phyloP scores from a whole-genome alignment of 139 green algal genomes.

The Spirogloea muscicola region DNA sequence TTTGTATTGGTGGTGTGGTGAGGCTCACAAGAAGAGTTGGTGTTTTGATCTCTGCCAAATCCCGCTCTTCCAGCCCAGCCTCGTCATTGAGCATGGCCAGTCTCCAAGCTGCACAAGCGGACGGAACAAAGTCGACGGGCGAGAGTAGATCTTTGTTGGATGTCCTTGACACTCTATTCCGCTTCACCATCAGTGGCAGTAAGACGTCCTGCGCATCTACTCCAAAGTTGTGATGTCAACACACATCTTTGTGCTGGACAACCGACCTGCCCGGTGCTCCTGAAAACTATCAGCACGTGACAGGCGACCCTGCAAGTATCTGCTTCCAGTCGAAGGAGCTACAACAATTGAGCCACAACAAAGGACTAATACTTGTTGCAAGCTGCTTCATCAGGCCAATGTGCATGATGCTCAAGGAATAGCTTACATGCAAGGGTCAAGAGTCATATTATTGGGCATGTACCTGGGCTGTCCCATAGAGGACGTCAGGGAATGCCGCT shows the following conservation, averaged over 20 bases:
- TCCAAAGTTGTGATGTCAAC: too few species aligned
- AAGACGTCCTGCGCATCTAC: constrained; percentile 64
- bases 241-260: too few species aligned
- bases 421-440: too few species aligned
- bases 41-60: neutral
- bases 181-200: constrained; percentile 69
- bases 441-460: neutral
- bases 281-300: too few species aligned
- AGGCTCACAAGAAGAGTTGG: constrained; percentile 1
- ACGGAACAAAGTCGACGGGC: constrained; percentile 34
- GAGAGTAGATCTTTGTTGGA: constrained; percentile 12
- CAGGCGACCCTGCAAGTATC: too few species aligned
- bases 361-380: too few species aligned
- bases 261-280: too few species aligned
- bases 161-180: constrained; percentile 49
- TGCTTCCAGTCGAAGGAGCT: too few species aligned
- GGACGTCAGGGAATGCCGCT: constrained; percentile 60
- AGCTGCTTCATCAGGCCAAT: too few species aligned
- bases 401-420: too few species aligned
- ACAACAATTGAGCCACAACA: too few species aligned
- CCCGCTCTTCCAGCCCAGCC: neutral
- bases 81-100: constrained; percentile 27
- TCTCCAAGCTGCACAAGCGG: constrained; percentile 23
- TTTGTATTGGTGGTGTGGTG: too few species aligned
- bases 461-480: constrained; percentile 62